These are phyloP conservation scores for Penicillium freii DNA, from an alignment of 2,329 filamentous ascomycete species.

Conservation along the genomic window DNA sequence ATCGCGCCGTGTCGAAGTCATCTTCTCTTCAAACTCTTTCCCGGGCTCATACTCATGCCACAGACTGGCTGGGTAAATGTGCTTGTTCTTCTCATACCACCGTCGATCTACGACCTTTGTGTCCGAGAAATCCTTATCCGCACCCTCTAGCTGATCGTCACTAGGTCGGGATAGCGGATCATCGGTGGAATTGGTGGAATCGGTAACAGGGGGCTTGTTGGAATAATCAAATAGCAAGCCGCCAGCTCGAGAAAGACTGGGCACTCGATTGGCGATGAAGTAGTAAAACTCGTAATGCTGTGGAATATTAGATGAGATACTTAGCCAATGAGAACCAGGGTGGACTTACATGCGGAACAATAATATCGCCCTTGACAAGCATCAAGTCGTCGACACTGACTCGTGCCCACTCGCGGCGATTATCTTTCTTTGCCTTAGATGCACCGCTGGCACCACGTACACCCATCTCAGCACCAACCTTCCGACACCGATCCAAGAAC, in stretches of 20 bases:
- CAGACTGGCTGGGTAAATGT: conserved; percentile 92
- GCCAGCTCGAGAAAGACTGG: conserved; percentile 69
- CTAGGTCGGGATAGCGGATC: conserved; percentile 48
- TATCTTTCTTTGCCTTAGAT: conserved; percentile 53
- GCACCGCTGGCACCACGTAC: conserved; percentile 61
- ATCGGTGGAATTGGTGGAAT: conserved; percentile 33
- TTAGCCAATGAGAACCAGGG: not conserved
- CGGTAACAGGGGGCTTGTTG: conserved; percentile 37
- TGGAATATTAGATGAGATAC: conserved; percentile 2
- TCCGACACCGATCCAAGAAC: conserved; percentile 86
- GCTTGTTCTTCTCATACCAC: conserved; percentile 98
- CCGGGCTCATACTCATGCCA: conserved; percentile 95
- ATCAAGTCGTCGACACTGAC: conserved; percentile 95
- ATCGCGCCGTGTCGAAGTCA: conserved; percentile 73
- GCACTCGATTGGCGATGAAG: conserved; percentile 75
- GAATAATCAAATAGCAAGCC: conserved; percentile 78
- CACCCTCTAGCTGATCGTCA: conserved; percentile 67
- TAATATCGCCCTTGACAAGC: conserved; percentile 84
- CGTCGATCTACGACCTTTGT: conserved; percentile 94
- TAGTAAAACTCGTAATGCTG: conserved; percentile 98
- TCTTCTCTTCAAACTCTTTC: conserved; percentile 67
- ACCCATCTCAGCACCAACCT: conserved; percentile 79
- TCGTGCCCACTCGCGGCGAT: conserved; percentile 80
- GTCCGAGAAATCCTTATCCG: conserved; percentile 69
- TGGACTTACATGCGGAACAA: conserved; percentile 82